Evolutionary conservation across 1,284 basidiomycete species (phyloP).

Genomic region (Naganishia sp.): DNA sequence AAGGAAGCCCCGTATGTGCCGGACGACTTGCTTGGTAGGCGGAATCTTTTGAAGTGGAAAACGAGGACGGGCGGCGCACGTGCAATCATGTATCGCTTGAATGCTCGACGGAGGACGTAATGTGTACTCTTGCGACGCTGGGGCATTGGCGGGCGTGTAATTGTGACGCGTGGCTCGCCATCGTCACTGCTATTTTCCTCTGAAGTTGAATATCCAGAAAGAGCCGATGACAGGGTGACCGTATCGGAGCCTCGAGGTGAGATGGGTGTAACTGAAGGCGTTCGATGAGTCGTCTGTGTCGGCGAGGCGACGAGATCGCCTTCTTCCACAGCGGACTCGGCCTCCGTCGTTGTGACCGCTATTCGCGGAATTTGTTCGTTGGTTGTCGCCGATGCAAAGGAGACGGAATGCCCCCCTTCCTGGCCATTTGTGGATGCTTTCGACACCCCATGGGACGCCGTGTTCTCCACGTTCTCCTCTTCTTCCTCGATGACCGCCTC

Average conservation of each 20-base stretch:
- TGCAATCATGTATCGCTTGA: conserved; percentile 89
- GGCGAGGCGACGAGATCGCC: background rate
- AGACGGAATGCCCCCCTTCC: conserved; percentile 1
- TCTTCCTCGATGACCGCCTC: conserved; percentile 48
- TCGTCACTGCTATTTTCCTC: conserved; percentile 32
- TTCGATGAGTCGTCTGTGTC: background rate
- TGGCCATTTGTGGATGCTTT: conserved; percentile 1
- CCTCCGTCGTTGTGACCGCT: conserved; percentile 8
- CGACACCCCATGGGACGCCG: background rate
- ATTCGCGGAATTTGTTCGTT: conserved; percentile 10
- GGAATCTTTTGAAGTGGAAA: conserved; percentile 90
- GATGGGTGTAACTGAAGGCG: background rate
- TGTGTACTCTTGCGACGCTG: conserved; percentile 43
- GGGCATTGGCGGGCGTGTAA: conserved; percentile 37
- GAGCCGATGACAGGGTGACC: conserved; percentile 16
- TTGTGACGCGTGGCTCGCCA: conserved; percentile 19
- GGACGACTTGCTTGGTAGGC: conserved; percentile 60
- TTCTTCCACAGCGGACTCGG: background rate
- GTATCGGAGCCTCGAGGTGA: conserved; percentile 19
- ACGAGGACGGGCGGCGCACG: conserved; percentile 83
- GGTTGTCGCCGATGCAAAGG: conserved; percentile 4
- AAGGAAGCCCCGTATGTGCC: conserved; percentile 43
- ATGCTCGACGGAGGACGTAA: conserved; percentile 74
- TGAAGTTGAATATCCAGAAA: conserved; percentile 32
- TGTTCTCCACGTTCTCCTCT: conserved; percentile 46